Evolutionary conservation across 2,329 filamentous ascomycete species (phyloP).

Genomic region (Triangularia setosa): DNA sequence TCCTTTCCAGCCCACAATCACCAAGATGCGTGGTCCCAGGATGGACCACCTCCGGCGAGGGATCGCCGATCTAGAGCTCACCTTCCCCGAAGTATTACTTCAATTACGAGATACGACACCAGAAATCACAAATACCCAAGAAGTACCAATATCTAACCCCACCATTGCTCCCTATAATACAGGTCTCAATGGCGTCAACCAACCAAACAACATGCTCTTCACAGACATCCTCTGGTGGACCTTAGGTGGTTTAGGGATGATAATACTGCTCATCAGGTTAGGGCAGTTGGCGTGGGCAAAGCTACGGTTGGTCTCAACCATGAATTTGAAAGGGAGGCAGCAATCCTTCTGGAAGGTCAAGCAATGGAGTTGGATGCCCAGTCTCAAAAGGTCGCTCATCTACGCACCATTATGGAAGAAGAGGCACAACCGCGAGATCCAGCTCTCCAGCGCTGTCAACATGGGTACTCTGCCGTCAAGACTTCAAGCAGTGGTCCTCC

Average conservation of each 20-base stretch:
- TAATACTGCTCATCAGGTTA: constrained; percentile 52
- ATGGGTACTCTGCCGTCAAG: constrained; percentile 62
- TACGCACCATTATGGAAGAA: constrained; percentile 63
- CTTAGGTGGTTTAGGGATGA: constrained; percentile 51
- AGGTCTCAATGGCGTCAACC: constrained; percentile 58
- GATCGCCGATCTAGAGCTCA: constrained; percentile 27
- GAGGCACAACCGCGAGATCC: constrained; percentile 56
- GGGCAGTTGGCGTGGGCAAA: constrained; percentile 52
- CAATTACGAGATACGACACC: constrained; percentile 13
- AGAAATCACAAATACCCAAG: constrained; percentile 17
- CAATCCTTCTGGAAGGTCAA: constrained; percentile 58
- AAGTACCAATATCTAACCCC: constrained; percentile 36
- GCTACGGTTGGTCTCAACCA: constrained; percentile 56
- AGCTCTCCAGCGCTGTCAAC: constrained; percentile 41
- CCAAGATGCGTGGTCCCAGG: neutral
- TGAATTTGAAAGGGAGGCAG: constrained; percentile 48
- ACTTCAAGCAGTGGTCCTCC: constrained; percentile 56
- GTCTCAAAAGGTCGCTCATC: constrained; percentile 57
- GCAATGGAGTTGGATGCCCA: constrained; percentile 58
- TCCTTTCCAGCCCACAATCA: neutral
- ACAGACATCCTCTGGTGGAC: constrained; percentile 58
- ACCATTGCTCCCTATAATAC: constrained; percentile 55
- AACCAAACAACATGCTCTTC: constrained; percentile 54
- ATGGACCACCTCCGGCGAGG: constrained; percentile 34
- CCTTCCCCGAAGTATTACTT: constrained; percentile 8